Evolutionary conservation across 2,329 filamentous ascomycete genomes (phyloP).

Genomic region (Tolypocladium cylindrosporum): DNA sequence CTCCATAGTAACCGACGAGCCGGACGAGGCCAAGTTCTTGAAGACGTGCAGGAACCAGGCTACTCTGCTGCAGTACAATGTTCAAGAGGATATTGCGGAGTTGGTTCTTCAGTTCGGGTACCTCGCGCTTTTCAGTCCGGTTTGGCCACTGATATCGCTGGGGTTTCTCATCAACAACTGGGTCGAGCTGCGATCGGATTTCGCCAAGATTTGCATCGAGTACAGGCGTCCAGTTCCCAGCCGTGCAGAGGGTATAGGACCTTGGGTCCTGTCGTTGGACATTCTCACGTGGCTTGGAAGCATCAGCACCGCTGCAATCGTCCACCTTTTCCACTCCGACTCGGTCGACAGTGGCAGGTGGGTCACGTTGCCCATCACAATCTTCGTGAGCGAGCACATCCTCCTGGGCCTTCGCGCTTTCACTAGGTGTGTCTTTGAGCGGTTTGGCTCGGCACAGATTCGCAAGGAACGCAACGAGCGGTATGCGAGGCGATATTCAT

Average conservation of each 20-base stretch:
- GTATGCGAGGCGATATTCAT: conserved; percentile 24
- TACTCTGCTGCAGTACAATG: conserved; percentile 59
- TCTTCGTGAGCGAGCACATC: conserved; percentile 65
- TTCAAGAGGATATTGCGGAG: conserved; percentile 62
- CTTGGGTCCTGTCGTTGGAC: conserved; percentile 58
- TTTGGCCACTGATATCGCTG: conserved; percentile 65
- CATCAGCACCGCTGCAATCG: conserved; percentile 60
- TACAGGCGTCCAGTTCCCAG: conserved; percentile 61
- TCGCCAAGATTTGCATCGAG: conserved; percentile 66
- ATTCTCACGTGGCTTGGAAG: conserved; percentile 65
- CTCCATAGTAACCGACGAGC: conserved; percentile 41
- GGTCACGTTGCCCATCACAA: conserved; percentile 56
- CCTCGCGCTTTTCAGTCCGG: conserved; percentile 60
- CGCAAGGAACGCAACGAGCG: conserved; percentile 27
- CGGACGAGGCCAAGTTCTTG: conserved; percentile 55
- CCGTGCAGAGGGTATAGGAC: conserved; percentile 64
- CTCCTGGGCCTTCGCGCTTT: conserved; percentile 50
- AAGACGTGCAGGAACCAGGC: conserved; percentile 55
- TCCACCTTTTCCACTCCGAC: conserved; percentile 59
- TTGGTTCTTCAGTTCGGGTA: conserved; percentile 69
- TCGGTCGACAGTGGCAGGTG: conserved; percentile 45
- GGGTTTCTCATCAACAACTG: conserved; percentile 70
- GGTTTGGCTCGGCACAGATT: conserved; percentile 29
- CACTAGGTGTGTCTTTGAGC: conserved; percentile 24
- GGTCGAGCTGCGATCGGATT: conserved; percentile 67